Percentiles rank a stretch among this genome's conserved stretches.
These are phyloP conservation scores for Cadophora malorum DNA, from an alignment of 2,329 filamentous ascomycete genomes.

Conservation along the genomic window DNA sequence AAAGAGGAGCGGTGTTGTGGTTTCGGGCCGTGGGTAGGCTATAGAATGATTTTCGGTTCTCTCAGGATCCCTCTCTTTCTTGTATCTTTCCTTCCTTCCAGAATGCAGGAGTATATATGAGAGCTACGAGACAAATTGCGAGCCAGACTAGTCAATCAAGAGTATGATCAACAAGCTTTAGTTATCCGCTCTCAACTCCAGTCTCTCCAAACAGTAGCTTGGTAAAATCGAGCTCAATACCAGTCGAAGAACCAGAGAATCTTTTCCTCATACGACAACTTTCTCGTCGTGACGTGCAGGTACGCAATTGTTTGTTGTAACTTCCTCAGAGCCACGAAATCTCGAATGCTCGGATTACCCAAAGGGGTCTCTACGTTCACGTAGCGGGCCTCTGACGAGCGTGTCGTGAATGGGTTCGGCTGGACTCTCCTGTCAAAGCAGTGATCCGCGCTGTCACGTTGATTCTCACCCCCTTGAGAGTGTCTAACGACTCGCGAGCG, in stretches of 20 bases:
- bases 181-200: not conserved
- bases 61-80: not conserved
- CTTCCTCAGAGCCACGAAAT: too few relatives aligned
- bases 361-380: not conserved
- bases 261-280: too few relatives aligned
- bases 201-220: not conserved
- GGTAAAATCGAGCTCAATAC: too few relatives aligned
- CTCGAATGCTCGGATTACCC: not conserved
- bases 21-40: not conserved
- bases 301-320: too few relatives aligned
- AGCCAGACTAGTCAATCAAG: not conserved
- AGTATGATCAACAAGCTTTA: not conserved
- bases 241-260: too few relatives aligned
- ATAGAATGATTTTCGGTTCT: constrained; percentile 1
- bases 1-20: not conserved
- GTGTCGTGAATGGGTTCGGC: not conserved
- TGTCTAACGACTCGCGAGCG: too few relatives aligned
- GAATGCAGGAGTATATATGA: constrained; percentile 8
- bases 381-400: not conserved
- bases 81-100: not conserved
- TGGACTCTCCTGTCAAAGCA: not conserved
- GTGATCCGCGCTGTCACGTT: not conserved
- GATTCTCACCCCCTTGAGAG: not conserved
- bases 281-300: not conserved
- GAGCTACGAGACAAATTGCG: not conserved